Percentiles rank a stretch among this genome's conserved stretches.
Conservation (phyloP, 2,329 filamentous ascomycete species). For the Lachnellula suecica region DNA sequence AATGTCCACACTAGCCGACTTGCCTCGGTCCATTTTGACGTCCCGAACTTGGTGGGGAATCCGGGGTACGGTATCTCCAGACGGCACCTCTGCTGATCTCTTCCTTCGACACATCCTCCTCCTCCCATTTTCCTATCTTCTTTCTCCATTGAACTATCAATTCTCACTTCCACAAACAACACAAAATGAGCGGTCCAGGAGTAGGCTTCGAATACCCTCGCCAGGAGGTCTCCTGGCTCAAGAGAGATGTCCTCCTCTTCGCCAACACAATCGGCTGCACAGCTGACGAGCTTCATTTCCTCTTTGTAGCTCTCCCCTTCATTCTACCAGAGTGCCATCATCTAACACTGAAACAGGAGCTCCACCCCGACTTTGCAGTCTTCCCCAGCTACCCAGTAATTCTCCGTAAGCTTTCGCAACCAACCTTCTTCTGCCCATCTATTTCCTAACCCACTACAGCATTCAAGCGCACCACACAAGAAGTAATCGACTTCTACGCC, state of each 20-base stretch:
- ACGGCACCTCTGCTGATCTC: background rate
- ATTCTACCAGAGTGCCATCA: slow-evolving; percentile 7
- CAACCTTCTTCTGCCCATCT: background rate
- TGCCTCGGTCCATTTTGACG: background rate
- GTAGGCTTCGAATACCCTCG: slow-evolving; percentile 79
- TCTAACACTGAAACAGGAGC: slow-evolving; percentile 56
- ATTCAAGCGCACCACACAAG: slow-evolving; percentile 65
- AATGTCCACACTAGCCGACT: background rate
- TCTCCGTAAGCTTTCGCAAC: slow-evolving; percentile 18
- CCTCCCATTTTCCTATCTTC: background rate
- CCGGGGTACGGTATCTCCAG: background rate
- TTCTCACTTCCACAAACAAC: background rate
- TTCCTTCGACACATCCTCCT: background rate
- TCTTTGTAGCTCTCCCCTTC: slow-evolving; percentile 64
- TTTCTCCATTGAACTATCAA: background rate
- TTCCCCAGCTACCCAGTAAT: slow-evolving; percentile 66
- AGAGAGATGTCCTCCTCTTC: slow-evolving; percentile 86
- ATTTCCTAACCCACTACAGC: slow-evolving; percentile 37
- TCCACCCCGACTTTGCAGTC: slow-evolving; percentile 80
- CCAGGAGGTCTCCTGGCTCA: slow-evolving; percentile 77
- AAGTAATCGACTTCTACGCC: slow-evolving; percentile 71
- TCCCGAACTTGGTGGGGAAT: background rate
- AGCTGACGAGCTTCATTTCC: slow-evolving; percentile 83
- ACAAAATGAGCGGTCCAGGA: slow-evolving; percentile 39
- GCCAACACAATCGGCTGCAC: slow-evolving; percentile 85